A percentile compares a stretch with the other conserved stretches of the same genome.
Conservation (phyloP, 805 yeast genomes). For the Lipomyces lipofer region DNA sequence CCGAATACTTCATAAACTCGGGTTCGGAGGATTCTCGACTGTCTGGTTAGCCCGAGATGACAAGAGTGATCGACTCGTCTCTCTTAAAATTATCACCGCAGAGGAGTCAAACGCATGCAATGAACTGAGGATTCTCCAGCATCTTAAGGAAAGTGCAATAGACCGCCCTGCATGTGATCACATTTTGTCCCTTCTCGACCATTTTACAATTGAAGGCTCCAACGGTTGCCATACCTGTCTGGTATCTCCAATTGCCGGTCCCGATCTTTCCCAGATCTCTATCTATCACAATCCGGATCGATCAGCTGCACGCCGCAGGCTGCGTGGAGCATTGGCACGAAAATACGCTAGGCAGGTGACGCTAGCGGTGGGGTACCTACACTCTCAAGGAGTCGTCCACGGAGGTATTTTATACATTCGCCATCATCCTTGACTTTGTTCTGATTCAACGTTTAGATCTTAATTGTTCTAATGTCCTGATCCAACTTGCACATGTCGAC, state of each 20-base stretch:
- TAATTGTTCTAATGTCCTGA: not conserved
- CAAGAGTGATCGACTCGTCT: not conserved
- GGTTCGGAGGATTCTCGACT: not conserved
- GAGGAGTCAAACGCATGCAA: not conserved
- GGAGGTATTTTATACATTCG: constrained; percentile 27
- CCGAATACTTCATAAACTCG: not conserved
- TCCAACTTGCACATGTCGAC: not conserved
- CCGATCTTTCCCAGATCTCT: not conserved
- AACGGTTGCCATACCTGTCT: not conserved
- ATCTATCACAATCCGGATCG: not conserved
- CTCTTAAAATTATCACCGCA: not conserved
- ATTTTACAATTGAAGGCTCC: not conserved
- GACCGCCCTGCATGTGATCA: not conserved
- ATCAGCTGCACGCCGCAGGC: not conserved
- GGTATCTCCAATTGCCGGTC: not conserved
- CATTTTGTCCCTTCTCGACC: not conserved
- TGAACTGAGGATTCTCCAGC: not conserved
- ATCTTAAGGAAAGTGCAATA: not conserved
- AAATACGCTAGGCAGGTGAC: not conserved
- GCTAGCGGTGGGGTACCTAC: not conserved
- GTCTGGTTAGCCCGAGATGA: not conserved
- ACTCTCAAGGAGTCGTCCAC: not conserved
- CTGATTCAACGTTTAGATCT: constrained; percentile 22
- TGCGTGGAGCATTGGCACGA: not conserved
- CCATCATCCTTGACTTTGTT: constrained; percentile 43